Percentiles rank a stretch among this genome's conserved stretches.
Conservation (phyloP, 2,329 filamentous ascomycete species). For the Aspergillus awamori region DNA sequence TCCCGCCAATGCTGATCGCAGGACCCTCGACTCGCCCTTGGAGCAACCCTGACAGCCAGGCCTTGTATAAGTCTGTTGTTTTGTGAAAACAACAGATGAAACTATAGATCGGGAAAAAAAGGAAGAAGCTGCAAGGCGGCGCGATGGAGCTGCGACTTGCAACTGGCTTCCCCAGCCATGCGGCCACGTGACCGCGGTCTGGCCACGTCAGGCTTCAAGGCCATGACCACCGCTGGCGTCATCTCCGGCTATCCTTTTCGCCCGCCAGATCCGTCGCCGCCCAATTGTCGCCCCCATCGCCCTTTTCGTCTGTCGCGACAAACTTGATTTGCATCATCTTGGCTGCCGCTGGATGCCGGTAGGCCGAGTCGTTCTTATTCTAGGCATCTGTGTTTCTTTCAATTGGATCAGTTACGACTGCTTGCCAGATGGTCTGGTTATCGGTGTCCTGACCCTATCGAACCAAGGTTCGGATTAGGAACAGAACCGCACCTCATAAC, state of each 20-base stretch:
- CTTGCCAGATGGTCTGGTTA: background rate
- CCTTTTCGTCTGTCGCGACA: background rate
- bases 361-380: background rate
- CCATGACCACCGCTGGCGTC: background rate
- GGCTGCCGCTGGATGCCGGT: background rate
- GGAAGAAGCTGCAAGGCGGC: background rate
- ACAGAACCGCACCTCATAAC: background rate
- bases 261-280: background rate
- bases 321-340: constrained; percentile 3
- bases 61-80: background rate
- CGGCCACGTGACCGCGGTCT: constrained; percentile 6
- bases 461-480: constrained; percentile 7
- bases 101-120: background rate
- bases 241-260: background rate
- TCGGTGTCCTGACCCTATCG: background rate
- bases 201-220: constrained; percentile 10
- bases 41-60: background rate
- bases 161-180: background rate
- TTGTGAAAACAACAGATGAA: too few relatives aligned
- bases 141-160: background rate
- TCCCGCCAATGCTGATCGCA: background rate
- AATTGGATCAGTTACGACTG: background rate
- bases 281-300: background rate
- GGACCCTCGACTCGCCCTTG: background rate
- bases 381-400: background rate